Evolutionary conservation across 495 filamentous ascomycete species (phyloP), one percentile per base, ranked within the genome.

Genomic region (Opeltia flavorubescens): DNA sequence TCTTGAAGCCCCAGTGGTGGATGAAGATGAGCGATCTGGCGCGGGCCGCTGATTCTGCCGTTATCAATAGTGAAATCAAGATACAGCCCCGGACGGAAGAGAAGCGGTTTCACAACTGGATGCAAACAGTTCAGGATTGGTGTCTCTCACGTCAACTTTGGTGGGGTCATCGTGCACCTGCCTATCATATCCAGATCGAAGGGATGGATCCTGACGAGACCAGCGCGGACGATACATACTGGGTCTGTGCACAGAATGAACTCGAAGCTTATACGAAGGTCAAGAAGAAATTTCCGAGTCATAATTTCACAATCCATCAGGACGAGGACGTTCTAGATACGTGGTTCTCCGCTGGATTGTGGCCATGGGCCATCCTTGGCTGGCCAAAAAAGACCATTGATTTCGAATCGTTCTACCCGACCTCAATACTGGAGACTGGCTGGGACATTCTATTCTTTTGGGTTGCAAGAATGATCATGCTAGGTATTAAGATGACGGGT

Each of bases 361-460:
- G 81, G 67, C 80, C 80, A 5, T 78, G 83, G 48, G 70, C 70
- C 27, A 81, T 75, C 15, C 61, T 81, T 8, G 79, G 79, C 0
- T 83, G 80, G 80, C 75, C 73, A 4, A 68, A 76, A 11, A 62
- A 72, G 52, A 66, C 70, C 17, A 54, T 58, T 23, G 77, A 74
- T 55, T 61, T 75, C 29, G 55, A 69, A 42, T 72, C 67, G 5
- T 64, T 77, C 27, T 84, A 78, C 50, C 80, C 80, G 1, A 80
- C 75, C 2, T 68, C 68, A 41, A 59, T 80, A 6, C 61, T 83
- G 12, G 79, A 83, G 58, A 83, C 78, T 29, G 78, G 80, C 11
- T 76, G 75, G 65, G 76, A 81, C 56, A 82, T 83, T 55, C 55
- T 84, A n/a, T 79, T 79, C 63, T 83, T 83, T 57, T 84, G 80